Percentiles rank a stretch among this genome's conserved stretches.
These are phyloP conservation scores for Pleurozium schreberi DNA, from an alignment of 225 moss, liverwort and hornwort genomes.

Conservation along the genomic window DNA sequence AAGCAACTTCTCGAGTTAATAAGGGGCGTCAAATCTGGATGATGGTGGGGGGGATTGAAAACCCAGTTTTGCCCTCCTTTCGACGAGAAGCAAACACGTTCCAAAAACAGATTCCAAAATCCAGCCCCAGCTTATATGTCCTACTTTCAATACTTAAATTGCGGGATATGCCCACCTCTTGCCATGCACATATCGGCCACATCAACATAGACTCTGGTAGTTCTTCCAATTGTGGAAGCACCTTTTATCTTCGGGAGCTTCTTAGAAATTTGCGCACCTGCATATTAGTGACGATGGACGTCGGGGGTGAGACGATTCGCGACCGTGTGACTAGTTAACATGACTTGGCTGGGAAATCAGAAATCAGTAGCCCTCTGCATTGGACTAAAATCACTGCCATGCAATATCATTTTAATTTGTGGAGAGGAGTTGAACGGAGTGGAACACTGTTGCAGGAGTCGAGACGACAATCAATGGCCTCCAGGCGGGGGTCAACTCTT, in stretches of 20 bases:
- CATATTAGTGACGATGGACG: neutral
- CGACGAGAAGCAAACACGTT: neutral
- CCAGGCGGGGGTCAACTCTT: conserved; percentile 48
- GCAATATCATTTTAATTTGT: neutral
- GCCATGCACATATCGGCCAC: neutral
- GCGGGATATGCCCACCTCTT: neutral
- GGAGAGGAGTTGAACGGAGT: neutral
- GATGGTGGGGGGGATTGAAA: neutral
- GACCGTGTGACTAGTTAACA: neutral
- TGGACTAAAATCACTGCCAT: neutral
- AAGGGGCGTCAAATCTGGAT: neutral
- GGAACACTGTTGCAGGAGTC: conserved; percentile 29
- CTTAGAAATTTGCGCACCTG: neutral
- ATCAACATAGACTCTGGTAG: neutral
- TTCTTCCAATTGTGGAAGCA: neutral
- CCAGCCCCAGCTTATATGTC: no score
- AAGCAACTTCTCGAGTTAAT: neutral
- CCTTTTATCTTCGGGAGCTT: neutral
- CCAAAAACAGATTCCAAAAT: neutral
- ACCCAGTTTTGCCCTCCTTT: no score
- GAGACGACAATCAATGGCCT: conserved; percentile 55
- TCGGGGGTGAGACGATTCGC: neutral
- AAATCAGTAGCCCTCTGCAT: neutral
- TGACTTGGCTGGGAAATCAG: neutral
- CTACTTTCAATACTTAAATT: neutral